Evolutionary conservation across 2,329 filamentous ascomycete species (phyloP), one percentile per base, ranked within the genome.

Genomic region (Colletotrichum coccodes): DNA sequence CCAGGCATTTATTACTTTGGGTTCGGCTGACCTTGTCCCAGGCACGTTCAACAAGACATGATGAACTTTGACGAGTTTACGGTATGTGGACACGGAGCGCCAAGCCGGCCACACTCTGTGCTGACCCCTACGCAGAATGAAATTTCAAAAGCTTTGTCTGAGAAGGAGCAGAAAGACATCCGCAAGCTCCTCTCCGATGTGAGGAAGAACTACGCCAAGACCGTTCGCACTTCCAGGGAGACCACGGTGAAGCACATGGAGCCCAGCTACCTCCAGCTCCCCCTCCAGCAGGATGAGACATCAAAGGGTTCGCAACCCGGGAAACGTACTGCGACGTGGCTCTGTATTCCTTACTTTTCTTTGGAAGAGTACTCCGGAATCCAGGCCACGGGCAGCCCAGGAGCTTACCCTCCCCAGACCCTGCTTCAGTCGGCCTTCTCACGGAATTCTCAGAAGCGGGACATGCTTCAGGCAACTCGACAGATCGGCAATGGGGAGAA

Each of bases 261-360:
- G 32, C 82, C 83, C 1, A 74, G 74, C 26, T 76, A 74, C 23
- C 72, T 83, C n/a, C 78, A 83, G n/a, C 71, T 80, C 6, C 66
- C 76, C 4, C 74, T 84, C 4, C 69, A 73, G 1, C 60, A 61
- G 1, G 72, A 75, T 18, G 71, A 68, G 16, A 62, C 68, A 14
- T n/a, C 66, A 70, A 75, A 68, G 53, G 69, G 56, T 7, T 71
- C 60, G 57, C 58, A 42, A 54, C 68, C 11, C 59, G 71, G 58
- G 2, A 67, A 67, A 12, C 72, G 72, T 18, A 66, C 71, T 1
- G 76, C 77, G 0, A 78, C 77, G 23, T 86, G 83, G 83, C 71
- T 85, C 3, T 84, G 81, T 34, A 73, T 86, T 16, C 85, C 85
- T 0, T 86, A 85, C 69, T 85, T 87, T 70, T 79, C 78, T 2